Conservation (phyloP, 352 stramenopile genomes). For the Phytophthora gonapodyides region DNA sequence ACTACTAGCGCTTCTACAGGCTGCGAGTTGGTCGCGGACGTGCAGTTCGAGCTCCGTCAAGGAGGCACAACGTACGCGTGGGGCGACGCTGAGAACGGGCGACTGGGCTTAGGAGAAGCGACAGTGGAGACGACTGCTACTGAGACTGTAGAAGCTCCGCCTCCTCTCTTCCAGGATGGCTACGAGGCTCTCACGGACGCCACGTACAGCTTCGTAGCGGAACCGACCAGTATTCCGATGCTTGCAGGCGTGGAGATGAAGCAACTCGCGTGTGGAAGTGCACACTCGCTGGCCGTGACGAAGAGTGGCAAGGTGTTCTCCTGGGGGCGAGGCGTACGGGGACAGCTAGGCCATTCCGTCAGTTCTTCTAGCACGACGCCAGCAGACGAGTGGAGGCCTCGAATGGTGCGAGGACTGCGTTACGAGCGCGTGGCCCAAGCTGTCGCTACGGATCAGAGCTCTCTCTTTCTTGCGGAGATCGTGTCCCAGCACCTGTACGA, state of each 20-base stretch:
- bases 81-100: conserved; percentile 63
- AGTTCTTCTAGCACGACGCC: background rate
- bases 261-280: conserved; percentile 52
- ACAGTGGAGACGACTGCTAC: background rate
- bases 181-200: conserved; percentile 77
- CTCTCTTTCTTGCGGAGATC: conserved; percentile 59
- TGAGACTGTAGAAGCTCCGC: conserved; percentile 1
- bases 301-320: conserved; percentile 53
- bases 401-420: conserved; percentile 44
- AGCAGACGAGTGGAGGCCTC: conserved; percentile 49
- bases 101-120: conserved; percentile 52
- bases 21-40: conserved; percentile 53
- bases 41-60: conserved; percentile 49
- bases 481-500: conserved; percentile 41
- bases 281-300: conserved; percentile 64
- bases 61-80: conserved; percentile 70
- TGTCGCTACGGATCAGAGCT: conserved; percentile 62
- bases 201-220: conserved; percentile 56
- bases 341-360: conserved; percentile 46
- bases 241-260: conserved; percentile 57
- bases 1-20: conserved; percentile 10
- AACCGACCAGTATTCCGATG: conserved; percentile 42
- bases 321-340: conserved; percentile 57
- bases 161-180: conserved; percentile 50
- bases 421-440: conserved; percentile 58